phyloP scores from a whole-genome alignment of 2,329 filamentous ascomycete genomes.

The Pseudodiploospora longispora region DNA sequence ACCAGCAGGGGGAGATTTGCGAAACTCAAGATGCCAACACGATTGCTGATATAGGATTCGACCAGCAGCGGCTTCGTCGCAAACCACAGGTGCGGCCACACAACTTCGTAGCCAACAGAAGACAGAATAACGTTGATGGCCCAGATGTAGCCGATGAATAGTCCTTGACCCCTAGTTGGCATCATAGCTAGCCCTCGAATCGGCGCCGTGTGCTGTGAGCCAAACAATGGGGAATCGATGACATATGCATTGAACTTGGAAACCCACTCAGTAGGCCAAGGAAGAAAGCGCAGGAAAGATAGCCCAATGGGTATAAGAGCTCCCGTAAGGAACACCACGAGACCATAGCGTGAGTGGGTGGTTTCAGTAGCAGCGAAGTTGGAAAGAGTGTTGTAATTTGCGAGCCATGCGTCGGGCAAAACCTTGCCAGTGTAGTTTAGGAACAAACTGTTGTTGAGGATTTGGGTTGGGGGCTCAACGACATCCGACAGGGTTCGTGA shows the following conservation, averaged over 20 bases:
- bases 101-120: constrained; percentile 19
- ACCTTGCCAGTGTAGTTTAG: constrained; percentile 11
- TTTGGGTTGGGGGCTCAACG: constrained; percentile 1
- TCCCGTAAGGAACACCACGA: constrained; percentile 17
- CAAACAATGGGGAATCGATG: constrained; percentile 16
- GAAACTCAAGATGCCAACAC: constrained; percentile 33
- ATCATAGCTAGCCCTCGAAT: constrained; percentile 13
- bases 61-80: constrained; percentile 18
- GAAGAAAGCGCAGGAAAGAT: constrained; percentile 22
- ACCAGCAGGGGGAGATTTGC: constrained; percentile 33
- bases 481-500: constrained; percentile 5
- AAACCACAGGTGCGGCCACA: constrained; percentile 22
- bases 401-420: constrained; percentile 3
- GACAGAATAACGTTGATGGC: constrained; percentile 28
- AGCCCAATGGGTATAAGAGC: constrained; percentile 18
- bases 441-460: constrained; percentile 1
- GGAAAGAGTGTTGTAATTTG: constrained; percentile 2
- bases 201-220: constrained; percentile 12
- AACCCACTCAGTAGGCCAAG: constrained; percentile 11
- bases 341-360: constrained; percentile 13
- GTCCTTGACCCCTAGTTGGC: constrained; percentile 16
- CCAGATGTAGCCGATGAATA: constrained; percentile 35
- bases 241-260: constrained; percentile 14
- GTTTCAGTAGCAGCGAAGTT: constrained; percentile 6
- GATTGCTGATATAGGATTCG: constrained; percentile 27